A percentile compares a stretch with the other conserved stretches of the same genome.
Evolutionary conservation across 768 basidiomycete genomes (phyloP).

Genomic region (Lyophyllum semitale): DNA sequence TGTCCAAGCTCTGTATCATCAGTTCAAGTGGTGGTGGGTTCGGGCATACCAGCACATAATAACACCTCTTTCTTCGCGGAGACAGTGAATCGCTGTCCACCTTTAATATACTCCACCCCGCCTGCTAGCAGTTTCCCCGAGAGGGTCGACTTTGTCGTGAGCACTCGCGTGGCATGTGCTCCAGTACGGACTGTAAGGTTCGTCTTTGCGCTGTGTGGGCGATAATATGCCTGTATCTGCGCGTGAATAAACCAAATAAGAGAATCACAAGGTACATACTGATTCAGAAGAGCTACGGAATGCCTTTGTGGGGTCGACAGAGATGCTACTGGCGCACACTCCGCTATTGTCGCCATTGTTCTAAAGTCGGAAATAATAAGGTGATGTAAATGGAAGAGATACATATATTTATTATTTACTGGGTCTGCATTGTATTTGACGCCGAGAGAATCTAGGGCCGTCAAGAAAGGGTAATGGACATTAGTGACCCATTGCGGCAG

Average conservation of each 20-base stretch:
- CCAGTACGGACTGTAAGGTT: slow-evolving; percentile 9
- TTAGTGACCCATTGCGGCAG: not conserved
- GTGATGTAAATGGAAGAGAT: not conserved
- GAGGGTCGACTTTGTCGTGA: not conserved
- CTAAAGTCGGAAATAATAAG: not conserved
- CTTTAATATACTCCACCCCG: slow-evolving; percentile 8
- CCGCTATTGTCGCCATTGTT: slow-evolving; percentile 1
- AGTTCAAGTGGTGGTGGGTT: no score
- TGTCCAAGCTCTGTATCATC: no score
- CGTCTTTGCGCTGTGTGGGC: slow-evolving; percentile 2
- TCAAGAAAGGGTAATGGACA: not conserved
- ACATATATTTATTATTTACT: not conserved
- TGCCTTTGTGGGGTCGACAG: not conserved
- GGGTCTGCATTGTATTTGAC: slow-evolving; percentile 1
- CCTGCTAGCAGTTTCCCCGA: not conserved
- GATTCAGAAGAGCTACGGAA: slow-evolving; percentile 4
- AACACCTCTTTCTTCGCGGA: slow-evolving; percentile 10
- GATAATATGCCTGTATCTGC: slow-evolving; percentile 10
- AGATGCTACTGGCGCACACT: not conserved
- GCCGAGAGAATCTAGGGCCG: not conserved
- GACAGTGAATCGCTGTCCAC: not conserved
- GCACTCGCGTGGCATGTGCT: slow-evolving; percentile 1
- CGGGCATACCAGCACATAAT: slow-evolving; percentile 4
- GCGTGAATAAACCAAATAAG: not conserved
- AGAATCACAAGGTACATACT: not conserved